phyloP scores from a whole-genome alignment of 2,329 filamentous ascomycete genomes.

The Didymella sp. region DNA sequence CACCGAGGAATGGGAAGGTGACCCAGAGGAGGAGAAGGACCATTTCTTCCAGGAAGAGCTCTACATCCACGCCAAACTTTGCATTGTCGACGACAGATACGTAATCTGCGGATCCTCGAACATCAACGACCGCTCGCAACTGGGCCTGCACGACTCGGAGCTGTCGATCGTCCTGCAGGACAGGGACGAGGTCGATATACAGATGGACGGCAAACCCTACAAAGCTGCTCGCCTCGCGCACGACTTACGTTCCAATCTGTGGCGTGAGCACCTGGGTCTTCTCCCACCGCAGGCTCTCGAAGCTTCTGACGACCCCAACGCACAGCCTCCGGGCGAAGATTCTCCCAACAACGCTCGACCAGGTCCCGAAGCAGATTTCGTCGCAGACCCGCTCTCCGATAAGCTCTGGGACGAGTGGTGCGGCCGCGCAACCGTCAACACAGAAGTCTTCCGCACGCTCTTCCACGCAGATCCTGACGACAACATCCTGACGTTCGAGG shows the following conservation, averaged over 20 bases:
- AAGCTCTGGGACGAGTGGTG: constrained; percentile 72
- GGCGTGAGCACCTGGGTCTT: constrained; percentile 89
- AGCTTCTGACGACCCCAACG: constrained; percentile 74
- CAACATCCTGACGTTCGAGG: constrained; percentile 84
- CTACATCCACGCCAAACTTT: constrained; percentile 91
- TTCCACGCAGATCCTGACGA: constrained; percentile 92
- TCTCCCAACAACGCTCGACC: constrained; percentile 77
- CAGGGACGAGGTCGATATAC: constrained; percentile 70
- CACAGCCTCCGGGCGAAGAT: constrained; percentile 71
- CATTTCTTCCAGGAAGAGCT: constrained; percentile 96
- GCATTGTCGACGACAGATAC: constrained; percentile 85
- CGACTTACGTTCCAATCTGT: constrained; percentile 80
- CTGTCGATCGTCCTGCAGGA: constrained; percentile 91
- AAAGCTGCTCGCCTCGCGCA: constrained; percentile 82
- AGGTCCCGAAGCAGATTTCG: constrained; percentile 68
- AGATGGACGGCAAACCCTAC: constrained; percentile 80
- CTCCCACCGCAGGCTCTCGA: constrained; percentile 74
- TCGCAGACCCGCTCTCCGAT: constrained; percentile 65
- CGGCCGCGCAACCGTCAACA: constrained; percentile 71
- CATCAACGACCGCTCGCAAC: constrained; percentile 87
- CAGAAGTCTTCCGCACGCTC: constrained; percentile 75
- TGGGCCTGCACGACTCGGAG: constrained; percentile 90
- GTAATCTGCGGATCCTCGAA: constrained; percentile 89
- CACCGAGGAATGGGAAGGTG: constrained; percentile 79
- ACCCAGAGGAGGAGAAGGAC: constrained; percentile 75